Base-by-base conservation (phyloP, 2,329 filamentous ascomycete genomes). In the Alternaria tenuissima region DNA sequence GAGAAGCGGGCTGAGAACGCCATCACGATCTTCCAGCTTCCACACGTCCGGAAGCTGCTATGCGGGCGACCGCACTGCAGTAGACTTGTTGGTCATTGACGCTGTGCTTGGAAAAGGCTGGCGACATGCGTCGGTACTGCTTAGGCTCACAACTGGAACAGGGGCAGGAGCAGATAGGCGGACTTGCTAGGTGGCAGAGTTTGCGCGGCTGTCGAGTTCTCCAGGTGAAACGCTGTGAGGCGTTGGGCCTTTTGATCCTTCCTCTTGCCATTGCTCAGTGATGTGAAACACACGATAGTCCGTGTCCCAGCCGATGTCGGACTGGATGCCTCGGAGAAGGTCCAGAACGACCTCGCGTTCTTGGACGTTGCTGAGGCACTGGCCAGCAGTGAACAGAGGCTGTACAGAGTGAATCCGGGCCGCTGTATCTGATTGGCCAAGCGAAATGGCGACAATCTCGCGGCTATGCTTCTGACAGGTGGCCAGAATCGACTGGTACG, bases 241-340 rank as follows among this genome's bases (percentile, higher is more conserved):
- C 20, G 70, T 63, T 22, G 62, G 56, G n/a, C 63, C 61, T 41
- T 75, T 68, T 36, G 68, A 63, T 26, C 75, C 73, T 58, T 77
- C 70, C 62, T 68, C 76, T 49, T 76, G 75, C 81, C 82, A 86
- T 59, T 84, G 79, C 62, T 81, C 79, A 28, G 82, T 61, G 62
- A 89, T 73, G 64, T 87, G 83, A 61, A 83, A 78, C 26, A 87
- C 83, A 38, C 87, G 82, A 73, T 89, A 88, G 66, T 87, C 82
- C 51, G 88, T 89, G 3, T 86, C 85, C 83, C 87, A 89, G 2
- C 87, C 88, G 39, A 87, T 81, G 67, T 90, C 88, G n/a, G 76
- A 78, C 73, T 90, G 87, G 26, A 90, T 84, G 11, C 83, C 86
- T 26, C 82, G 79, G 18, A 91, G 75, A 38, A 90, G 71, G 12